Percentiles rank a stretch among this genome's conserved stretches.
Evolutionary conservation across 2,329 filamentous ascomycete species (phyloP).

Genomic region (Emmonsia crescens): DNA sequence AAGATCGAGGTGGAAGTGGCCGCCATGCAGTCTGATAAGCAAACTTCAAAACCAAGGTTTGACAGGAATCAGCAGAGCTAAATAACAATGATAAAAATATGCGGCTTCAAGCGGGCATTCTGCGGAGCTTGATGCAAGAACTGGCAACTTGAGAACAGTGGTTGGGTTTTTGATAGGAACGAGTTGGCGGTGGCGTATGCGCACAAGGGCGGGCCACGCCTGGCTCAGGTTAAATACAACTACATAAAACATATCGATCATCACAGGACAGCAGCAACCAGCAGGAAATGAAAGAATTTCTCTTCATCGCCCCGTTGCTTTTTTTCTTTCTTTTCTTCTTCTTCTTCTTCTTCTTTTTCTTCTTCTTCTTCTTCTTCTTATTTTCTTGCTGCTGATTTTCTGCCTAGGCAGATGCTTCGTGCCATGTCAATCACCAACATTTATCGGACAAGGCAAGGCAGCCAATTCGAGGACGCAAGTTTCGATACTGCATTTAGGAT

Average conservation of each 20-base stretch:
- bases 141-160: not conserved
- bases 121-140: not conserved
- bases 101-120: not conserved
- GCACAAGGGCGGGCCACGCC: not conserved
- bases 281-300: not conserved
- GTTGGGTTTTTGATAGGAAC: not conserved
- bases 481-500: not conserved
- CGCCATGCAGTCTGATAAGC: not conserved
- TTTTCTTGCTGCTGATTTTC: not conserved
- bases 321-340: not conserved
- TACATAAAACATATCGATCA: not conserved
- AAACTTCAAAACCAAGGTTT: not conserved
- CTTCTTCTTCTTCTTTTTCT: too few relatives aligned
- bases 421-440: not conserved
- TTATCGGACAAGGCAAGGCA: slow-evolving; percentile 2
- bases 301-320: not conserved
- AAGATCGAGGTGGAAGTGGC: not conserved
- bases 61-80: not conserved
- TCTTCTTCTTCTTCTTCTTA: too few relatives aligned
- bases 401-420: not conserved
- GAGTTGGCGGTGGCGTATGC: not conserved
- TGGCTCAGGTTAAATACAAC: not conserved
- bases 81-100: not conserved
- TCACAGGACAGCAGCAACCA: not conserved
- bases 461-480: not conserved